Conservation (phyloP, 345 rosid species). For the Linum lewisii region DNA sequence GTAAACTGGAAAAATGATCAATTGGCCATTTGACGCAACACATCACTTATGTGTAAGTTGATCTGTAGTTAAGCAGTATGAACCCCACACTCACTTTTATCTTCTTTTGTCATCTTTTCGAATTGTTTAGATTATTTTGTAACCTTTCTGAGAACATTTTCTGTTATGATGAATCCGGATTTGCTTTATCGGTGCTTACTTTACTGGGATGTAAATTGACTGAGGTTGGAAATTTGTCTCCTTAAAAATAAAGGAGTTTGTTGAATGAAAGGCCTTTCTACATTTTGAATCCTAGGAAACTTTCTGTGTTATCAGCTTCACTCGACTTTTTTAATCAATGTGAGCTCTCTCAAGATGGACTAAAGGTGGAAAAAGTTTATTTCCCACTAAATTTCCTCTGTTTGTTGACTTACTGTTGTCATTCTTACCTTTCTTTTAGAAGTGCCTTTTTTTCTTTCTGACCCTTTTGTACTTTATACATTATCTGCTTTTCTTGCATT, state of each 20-base stretch:
- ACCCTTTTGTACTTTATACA: background rate
- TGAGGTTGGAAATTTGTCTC: background rate
- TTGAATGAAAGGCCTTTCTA: background rate
- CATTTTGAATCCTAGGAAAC: background rate
- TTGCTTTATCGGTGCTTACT: background rate
- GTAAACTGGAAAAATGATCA: background rate
- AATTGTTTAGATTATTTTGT: background rate
- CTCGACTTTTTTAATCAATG: background rate
- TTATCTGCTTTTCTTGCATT: background rate
- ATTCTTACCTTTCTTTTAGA: background rate
- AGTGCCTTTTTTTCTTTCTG: too few species aligned
- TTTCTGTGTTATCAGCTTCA: background rate
- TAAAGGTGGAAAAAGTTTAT: background rate
- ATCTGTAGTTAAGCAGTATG: background rate
- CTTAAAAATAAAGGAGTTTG: background rate
- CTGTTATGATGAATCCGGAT: background rate
- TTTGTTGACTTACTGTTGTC: background rate
- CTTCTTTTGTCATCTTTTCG: background rate
- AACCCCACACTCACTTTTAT: background rate
- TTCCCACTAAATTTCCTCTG: background rate
- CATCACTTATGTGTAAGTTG: background rate
- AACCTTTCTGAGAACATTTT: background rate
- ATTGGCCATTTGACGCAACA: background rate
- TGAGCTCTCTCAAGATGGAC: background rate
- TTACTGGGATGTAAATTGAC: background rate